Evolutionary conservation across 179 eudicot genomes (phyloP), one percentile per base, ranked within the genome.

Genomic region (Carnegiea gigantea): DNA sequence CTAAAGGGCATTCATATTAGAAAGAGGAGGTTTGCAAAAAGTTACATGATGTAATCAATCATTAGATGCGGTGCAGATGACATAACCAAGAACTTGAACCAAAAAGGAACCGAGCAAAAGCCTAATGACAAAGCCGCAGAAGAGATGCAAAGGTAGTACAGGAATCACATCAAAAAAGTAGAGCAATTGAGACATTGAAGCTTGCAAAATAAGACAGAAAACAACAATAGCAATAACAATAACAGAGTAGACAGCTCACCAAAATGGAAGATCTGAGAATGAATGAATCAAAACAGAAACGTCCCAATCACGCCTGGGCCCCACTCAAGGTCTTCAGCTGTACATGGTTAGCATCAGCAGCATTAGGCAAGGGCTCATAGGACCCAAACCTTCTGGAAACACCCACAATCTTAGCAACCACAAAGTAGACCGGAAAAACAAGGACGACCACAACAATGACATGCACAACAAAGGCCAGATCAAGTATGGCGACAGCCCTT

Each of bases 311-410:
- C 53, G 95, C 98, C 89, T 95, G 99, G 33, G 92, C 90, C 24
- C 97, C 98, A 9, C 84, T 78, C 85, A 95, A 77, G 24, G 97
- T 89, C 91, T 95, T 95, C 91, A 95, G 83, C 84, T 95, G 98
- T 49, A 95, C 88, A 78, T 92, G 98, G 85, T 85, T 86, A 21
- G 84, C 49, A 40, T 88, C 98, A 10, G 81, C 77, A 9, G 78
- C 78, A 75, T 76, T 91, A 7, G 98, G 95, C 89, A 95, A 76
- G 23, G 91, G 89, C 82, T 96, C 99, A 59, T 96, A 94, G 11
- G 96, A 79, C 1, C 98, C 98, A 10, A 92, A 84, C 64, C 97
- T 84, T 84, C 82, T 86, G 4, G 86, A 80, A 48, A 86, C 78
- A 8, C 97, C 95, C 44, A 86, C 75, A 20, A 84, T 83, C 86